These are phyloP conservation scores for Pseudogymnoascus sp. DNA, from an alignment of 2,329 filamentous ascomycete genomes.

Conservation along the genomic window DNA sequence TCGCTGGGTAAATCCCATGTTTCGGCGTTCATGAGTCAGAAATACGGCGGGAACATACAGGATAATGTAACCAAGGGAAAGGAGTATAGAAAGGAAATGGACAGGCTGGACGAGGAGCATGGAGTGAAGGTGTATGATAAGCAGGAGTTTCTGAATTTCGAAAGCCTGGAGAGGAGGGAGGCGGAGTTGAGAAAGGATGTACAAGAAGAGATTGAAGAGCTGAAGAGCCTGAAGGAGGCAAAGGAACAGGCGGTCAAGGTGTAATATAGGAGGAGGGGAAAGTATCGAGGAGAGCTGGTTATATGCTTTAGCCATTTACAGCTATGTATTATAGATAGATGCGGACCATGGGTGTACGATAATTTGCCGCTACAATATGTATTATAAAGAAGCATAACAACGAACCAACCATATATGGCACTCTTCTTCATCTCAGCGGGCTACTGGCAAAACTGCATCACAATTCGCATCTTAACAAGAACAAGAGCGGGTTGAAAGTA, in stretches of 20 bases:
- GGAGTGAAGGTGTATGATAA: constrained; percentile 43
- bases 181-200: neutral
- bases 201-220: constrained; percentile 13
- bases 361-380: neutral
- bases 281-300: neutral
- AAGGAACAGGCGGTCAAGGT: neutral
- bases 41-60: constrained; percentile 31
- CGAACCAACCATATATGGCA: neutral
- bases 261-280: neutral
- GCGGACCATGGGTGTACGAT: constrained; percentile 1
- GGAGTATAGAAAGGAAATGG: constrained; percentile 47
- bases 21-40: constrained; percentile 13
- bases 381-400: neutral
- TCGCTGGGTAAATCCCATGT: constrained; percentile 32
- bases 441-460: neutral
- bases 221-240: constrained; percentile 12
- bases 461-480: neutral
- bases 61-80: constrained; percentile 49
- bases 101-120: constrained; percentile 41
- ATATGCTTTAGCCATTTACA: neutral
- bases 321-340: constrained; percentile 7
- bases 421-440: neutral
- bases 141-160: constrained; percentile 7
- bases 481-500: neutral
- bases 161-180: constrained; percentile 1